Percentiles rank a stretch among this genome's conserved stretches.
These are phyloP conservation scores for Didymella exigua DNA, from an alignment of 2,329 filamentous ascomycete genomes.

Conservation along the genomic window DNA sequence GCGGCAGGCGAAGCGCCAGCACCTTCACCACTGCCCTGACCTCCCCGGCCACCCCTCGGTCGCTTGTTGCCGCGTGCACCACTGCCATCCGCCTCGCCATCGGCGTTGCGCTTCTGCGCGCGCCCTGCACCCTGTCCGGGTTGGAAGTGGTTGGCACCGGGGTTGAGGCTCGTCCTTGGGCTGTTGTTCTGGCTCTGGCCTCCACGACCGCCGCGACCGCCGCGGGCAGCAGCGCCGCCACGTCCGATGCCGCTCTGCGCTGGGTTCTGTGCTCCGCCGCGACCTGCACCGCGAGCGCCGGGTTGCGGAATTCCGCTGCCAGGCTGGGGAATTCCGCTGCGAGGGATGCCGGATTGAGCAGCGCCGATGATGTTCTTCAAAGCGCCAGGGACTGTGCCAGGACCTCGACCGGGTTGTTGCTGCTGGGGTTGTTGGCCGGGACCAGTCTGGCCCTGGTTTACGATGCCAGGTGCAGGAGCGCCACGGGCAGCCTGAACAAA, in stretches of 20 bases:
- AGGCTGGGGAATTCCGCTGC: constrained; percentile 21
- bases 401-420: constrained; percentile 29
- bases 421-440: constrained; percentile 26
- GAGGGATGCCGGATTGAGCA: constrained; percentile 35
- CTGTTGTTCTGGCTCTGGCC: constrained; percentile 30
- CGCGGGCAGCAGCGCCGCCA: constrained; percentile 37
- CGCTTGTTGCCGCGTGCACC: constrained; percentile 40
- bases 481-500: constrained; percentile 26
- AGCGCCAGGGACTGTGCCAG: constrained; percentile 39
- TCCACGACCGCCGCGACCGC: constrained; percentile 30
- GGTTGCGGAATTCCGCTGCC: constrained; percentile 39
- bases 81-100: constrained; percentile 38
- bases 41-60: constrained; percentile 29
- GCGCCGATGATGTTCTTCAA: constrained; percentile 34
- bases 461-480: constrained; percentile 36
- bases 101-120: constrained; percentile 43
- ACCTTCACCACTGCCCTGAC: constrained; percentile 26
- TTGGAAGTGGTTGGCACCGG: constrained; percentile 43
- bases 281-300: constrained; percentile 33
- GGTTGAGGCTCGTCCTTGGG: constrained; percentile 41
- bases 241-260: constrained; percentile 28
- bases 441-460: constrained; percentile 10
- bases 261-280: constrained; percentile 23
- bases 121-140: constrained; percentile 36
- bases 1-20: constrained; percentile 16